A percentile compares a stretch with the other conserved stretches of the same genome.
phyloP scores from a whole-genome alignment of 169 alveolate species.

The Eimeria sp. region DNA sequence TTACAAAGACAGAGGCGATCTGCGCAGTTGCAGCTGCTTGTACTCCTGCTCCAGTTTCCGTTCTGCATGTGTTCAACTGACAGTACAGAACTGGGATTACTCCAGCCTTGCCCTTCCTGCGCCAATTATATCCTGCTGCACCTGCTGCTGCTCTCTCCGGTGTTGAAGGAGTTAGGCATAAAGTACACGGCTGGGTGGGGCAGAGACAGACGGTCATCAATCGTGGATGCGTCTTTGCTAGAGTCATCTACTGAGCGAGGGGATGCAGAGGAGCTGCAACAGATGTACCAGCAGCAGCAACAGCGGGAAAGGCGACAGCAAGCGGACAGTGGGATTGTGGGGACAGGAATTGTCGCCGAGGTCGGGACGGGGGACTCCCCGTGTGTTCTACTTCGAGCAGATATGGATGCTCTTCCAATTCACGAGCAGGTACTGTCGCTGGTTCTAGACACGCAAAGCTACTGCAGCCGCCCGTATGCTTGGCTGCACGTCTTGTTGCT shows the following conservation, averaged over 20 bases:
- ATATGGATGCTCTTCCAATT: constrained; percentile 85
- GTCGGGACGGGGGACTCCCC: constrained; percentile 83
- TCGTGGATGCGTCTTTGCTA: constrained; percentile 27
- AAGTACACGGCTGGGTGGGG: constrained; percentile 81
- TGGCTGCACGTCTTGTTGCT: neutral
- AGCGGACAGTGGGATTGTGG: neutral
- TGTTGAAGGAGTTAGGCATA: constrained; percentile 63
- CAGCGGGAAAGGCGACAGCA: constrained; percentile 46
- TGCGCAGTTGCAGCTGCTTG: constrained; percentile 3
- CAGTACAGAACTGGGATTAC: too few relatives aligned
- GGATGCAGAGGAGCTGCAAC: constrained; percentile 26
- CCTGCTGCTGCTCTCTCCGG: constrained; percentile 13
- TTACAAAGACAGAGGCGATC: neutral
- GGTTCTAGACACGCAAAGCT: neutral
- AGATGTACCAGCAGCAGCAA: constrained; percentile 51
- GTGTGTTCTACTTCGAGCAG: constrained; percentile 82
- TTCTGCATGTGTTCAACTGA: neutral
- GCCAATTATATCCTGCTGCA: neutral
- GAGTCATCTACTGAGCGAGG: constrained; percentile 64
- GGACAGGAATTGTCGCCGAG: constrained; percentile 84
- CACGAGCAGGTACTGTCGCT: constrained; percentile 71
- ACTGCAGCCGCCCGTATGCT: neutral
- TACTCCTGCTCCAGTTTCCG: neutral
- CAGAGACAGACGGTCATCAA: constrained; percentile 31
- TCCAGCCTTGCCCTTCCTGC: neutral